These are phyloP conservation scores for Naganishia albida DNA, from an alignment of 1,284 basidiomycete genomes.

Conservation along the genomic window DNA sequence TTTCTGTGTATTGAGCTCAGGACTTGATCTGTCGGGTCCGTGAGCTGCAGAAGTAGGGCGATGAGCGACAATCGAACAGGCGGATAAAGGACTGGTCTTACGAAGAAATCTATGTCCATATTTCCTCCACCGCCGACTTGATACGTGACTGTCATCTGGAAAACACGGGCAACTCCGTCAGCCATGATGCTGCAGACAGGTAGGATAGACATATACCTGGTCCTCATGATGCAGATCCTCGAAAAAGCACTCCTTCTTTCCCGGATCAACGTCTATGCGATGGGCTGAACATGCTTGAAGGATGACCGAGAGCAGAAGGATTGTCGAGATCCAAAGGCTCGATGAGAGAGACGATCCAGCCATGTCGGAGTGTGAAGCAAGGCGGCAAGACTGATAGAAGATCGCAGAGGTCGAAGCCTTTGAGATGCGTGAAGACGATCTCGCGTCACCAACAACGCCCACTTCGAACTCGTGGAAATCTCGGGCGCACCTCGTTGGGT, in stretches of 20 bases:
- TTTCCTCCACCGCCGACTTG: slow-evolving; percentile 97
- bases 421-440: not conserved
- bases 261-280: slow-evolving; percentile 65
- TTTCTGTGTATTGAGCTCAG: slow-evolving; percentile 80
- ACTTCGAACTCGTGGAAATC: not conserved
- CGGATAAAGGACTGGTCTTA: slow-evolving; percentile 53
- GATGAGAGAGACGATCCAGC: not conserved
- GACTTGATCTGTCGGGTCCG: slow-evolving; percentile 68
- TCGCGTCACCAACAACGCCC: slow-evolving; percentile 4
- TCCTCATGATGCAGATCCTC: slow-evolving; percentile 94
- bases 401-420: not conserved
- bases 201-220: slow-evolving; percentile 62
- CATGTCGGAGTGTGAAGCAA: not conserved
- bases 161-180: not conserved
- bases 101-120: slow-evolving; percentile 95
- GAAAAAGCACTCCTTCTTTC: slow-evolving; percentile 94
- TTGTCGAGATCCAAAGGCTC: not conserved
- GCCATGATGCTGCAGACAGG: not conserved
- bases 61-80: not conserved
- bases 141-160: slow-evolving; percentile 97
- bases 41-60: slow-evolving; percentile 60
- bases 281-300: slow-evolving; percentile 44
- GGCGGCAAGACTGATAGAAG: too few relatives aligned
- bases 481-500: slow-evolving; percentile 9
- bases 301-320: slow-evolving; percentile 36